Conservation (phyloP, 2,329 filamentous ascomycete genomes). For the Colletotrichum lentis region DNA sequence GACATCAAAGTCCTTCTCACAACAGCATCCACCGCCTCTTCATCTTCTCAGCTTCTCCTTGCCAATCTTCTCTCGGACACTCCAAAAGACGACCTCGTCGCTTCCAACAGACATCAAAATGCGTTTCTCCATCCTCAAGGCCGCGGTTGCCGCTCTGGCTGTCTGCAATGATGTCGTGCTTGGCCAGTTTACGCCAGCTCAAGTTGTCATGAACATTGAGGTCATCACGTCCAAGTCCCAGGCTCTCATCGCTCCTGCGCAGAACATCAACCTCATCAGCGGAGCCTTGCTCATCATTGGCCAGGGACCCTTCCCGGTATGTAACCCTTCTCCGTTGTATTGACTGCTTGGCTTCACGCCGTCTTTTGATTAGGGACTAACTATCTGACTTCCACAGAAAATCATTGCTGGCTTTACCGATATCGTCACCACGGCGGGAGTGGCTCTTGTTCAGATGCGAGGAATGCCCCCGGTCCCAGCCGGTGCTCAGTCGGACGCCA, state of each 20-base stretch:
- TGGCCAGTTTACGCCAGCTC: constrained; percentile 31
- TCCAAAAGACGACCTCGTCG: neutral
- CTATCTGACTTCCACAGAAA: constrained; percentile 26
- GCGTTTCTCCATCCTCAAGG: constrained; percentile 38
- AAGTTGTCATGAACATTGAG: constrained; percentile 42
- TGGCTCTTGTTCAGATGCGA: constrained; percentile 38
- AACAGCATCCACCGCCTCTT: neutral
- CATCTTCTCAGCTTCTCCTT: too few species aligned
- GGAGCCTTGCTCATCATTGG: constrained; percentile 42
- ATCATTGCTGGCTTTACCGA: constrained; percentile 45
- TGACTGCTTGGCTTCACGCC: too few species aligned
- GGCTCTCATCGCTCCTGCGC: constrained; percentile 42
- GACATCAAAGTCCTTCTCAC: neutral
- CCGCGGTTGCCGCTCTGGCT: constrained; percentile 36
- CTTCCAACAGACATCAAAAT: constrained; percentile 25
- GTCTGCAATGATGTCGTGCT: constrained; percentile 37
- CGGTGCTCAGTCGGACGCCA: constrained; percentile 33
- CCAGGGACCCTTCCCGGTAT: constrained; percentile 46
- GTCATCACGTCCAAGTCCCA: constrained; percentile 42
- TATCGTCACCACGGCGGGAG: constrained; percentile 42
- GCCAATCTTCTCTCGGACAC: neutral
- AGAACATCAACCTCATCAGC: constrained; percentile 43
- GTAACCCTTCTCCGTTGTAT: neutral
- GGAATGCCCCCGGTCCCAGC: constrained; percentile 33
- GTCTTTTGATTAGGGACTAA: neutral